A percentile compares a stretch with the other conserved stretches of the same genome.
phyloP scores from a whole-genome alignment of 305 asterid species.

The Coffea humblotiana region DNA sequence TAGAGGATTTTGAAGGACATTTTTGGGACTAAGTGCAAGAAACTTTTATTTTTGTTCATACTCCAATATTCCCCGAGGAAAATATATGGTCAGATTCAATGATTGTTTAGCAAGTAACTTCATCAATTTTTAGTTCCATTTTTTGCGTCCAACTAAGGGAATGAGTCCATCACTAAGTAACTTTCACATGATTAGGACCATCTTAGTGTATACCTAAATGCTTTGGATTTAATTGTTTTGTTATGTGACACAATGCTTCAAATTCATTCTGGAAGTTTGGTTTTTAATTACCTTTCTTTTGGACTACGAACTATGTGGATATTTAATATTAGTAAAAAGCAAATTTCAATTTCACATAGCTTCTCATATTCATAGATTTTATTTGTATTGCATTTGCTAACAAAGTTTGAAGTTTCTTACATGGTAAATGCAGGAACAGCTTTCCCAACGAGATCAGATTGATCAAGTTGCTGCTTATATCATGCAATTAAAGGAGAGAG shows the following conservation, averaged over 20 bases:
- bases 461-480: constrained; percentile 39
- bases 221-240: not conserved
- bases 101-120: not conserved
- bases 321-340: no score
- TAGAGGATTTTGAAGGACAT: not conserved
- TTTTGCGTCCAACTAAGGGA: not conserved
- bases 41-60: not conserved
- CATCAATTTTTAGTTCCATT: not conserved
- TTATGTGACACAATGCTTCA: not conserved
- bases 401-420: not conserved
- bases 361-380: no score
- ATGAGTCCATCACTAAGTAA: not conserved
- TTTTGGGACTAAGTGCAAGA: not conserved
- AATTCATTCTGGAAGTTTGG: not conserved
- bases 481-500: constrained; percentile 26
- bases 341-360: not conserved
- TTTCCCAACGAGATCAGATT: constrained; percentile 41
- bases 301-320: not conserved
- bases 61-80: not conserved
- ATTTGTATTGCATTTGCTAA: not conserved
- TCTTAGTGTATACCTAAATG: not conserved
- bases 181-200: not conserved
- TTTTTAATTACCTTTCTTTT: no score
- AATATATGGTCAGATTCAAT: not conserved
- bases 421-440: constrained; percentile 27